Evolutionary conservation across 257 asterid species (phyloP).

Genomic region (Jasminum sambac): DNA sequence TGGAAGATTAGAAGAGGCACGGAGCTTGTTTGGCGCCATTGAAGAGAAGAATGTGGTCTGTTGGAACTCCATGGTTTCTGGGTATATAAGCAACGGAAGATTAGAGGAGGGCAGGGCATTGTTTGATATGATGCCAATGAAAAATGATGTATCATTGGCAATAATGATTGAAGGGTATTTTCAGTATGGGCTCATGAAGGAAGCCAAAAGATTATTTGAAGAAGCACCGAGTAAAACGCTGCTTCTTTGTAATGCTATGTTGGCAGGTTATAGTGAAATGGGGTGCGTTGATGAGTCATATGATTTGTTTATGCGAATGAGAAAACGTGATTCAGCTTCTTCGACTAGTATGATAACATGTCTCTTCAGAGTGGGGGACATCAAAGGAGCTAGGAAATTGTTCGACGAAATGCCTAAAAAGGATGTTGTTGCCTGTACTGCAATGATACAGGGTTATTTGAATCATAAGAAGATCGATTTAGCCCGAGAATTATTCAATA

Average conservation of each 20-base stretch:
- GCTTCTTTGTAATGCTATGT: slow-evolving; percentile 53
- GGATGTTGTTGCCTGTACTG: slow-evolving; percentile 81
- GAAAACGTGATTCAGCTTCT: slow-evolving; percentile 52
- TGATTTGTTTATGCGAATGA: slow-evolving; percentile 50
- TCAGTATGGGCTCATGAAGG: slow-evolving; percentile 40
- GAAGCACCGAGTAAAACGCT: slow-evolving; percentile 41
- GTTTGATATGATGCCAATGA: slow-evolving; percentile 54
- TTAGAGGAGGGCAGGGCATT: slow-evolving; percentile 46
- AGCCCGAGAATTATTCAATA: slow-evolving; percentile 53
- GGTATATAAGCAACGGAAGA: slow-evolving; percentile 52
- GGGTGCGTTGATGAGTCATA: slow-evolving; percentile 32
- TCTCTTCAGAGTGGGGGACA: slow-evolving; percentile 50
- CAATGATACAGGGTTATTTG: slow-evolving; percentile 69
- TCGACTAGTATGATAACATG: slow-evolving; percentile 74
- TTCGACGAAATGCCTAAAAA: slow-evolving; percentile 66
- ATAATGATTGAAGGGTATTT: slow-evolving; percentile 57
- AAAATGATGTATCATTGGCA: slow-evolving; percentile 49
- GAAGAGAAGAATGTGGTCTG: slow-evolving; percentile 58
- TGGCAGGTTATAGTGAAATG: slow-evolving; percentile 49
- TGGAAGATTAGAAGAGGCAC: slow-evolving; percentile 63
- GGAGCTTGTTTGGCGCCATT: slow-evolving; percentile 51
- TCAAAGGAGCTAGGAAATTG: slow-evolving; percentile 51
- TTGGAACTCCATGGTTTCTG: slow-evolving; percentile 83
- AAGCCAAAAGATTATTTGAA: slow-evolving; percentile 56
- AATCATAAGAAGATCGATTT: slow-evolving; percentile 40